Percentiles rank a stretch among this genome's conserved stretches.
phyloP scores from a whole-genome alignment of 139 green algal genomes.

The Chlorella ohadii region DNA sequence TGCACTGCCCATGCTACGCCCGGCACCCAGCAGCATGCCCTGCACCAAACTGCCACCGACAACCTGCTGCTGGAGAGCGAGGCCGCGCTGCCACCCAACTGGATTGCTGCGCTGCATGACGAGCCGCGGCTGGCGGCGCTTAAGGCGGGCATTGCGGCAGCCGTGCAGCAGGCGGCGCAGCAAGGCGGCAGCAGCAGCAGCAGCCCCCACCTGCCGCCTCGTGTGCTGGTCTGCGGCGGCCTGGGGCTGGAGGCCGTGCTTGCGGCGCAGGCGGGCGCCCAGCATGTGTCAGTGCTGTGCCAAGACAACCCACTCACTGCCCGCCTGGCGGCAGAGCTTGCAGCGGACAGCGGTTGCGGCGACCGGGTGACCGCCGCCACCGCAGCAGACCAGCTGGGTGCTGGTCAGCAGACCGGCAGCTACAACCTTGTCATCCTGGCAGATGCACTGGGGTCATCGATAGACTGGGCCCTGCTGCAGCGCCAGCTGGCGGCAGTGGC shows the following conservation, averaged over 20 bases:
- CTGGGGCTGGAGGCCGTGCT: conserved; percentile 15
- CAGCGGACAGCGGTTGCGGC: neutral
- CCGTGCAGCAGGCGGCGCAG: neutral
- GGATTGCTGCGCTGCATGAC: conserved; percentile 7
- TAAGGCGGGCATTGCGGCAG: neutral
- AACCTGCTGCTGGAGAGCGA: conserved; percentile 11
- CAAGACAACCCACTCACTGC: conserved; percentile 3
- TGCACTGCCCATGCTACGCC: neutral
- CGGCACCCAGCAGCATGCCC: neutral
- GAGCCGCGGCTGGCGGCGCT: conserved; percentile 4
- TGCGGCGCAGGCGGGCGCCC: neutral
- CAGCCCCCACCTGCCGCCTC: neutral
- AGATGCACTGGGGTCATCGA: conserved; percentile 18
- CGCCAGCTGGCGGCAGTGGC: neutral
- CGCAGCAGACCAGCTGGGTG: neutral
- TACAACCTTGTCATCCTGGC: neutral
- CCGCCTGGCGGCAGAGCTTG: neutral
- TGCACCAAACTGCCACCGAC: neutral
- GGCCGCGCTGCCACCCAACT: neutral
- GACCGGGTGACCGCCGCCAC: neutral
- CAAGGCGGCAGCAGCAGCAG: neutral
- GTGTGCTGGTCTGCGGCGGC: conserved; percentile 10
- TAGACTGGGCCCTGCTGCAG: conserved; percentile 1
- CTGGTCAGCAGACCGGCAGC: too few relatives aligned
- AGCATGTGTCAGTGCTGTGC: neutral